These are phyloP conservation scores for Erigeron philadelphicus DNA, from an alignment of 140 eudicot species.

Conservation along the genomic window DNA sequence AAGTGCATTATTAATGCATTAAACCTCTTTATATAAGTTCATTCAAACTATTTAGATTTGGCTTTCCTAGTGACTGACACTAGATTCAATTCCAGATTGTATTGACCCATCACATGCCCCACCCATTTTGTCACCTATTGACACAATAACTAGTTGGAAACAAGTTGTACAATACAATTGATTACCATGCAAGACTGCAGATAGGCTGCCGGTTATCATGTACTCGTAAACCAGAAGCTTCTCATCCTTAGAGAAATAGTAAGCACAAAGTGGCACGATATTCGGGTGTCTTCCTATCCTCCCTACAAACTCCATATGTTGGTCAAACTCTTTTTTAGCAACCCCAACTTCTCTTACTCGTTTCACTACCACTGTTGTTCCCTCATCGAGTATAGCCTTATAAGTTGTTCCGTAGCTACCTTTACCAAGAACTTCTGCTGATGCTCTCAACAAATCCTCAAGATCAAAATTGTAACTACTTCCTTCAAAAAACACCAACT, in stretches of 20 bases:
- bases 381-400: constrained; percentile 74
- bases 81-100: too few species aligned
- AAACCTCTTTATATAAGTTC: too few species aligned
- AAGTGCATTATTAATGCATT: too few species aligned
- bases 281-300: constrained; percentile 60
- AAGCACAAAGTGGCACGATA: constrained; percentile 62
- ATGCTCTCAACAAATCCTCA: constrained; percentile 84
- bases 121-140: not conserved
- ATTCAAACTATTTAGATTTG: too few species aligned
- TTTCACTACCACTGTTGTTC: constrained; percentile 71
- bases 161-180: not conserved
- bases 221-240: constrained; percentile 86
- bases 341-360: constrained; percentile 69
- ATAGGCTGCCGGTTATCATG: constrained; percentile 67
- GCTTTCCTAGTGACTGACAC: too few species aligned
- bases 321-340: constrained; percentile 76
- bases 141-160: not conserved
- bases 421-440: constrained; percentile 93
- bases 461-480: constrained; percentile 71
- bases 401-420: constrained; percentile 88
- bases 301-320: constrained; percentile 68
- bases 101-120: not conserved
- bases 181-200: constrained; percentile 72
- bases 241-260: constrained; percentile 87
- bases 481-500: constrained; percentile 69